phyloP scores from a whole-genome alignment of 2,329 filamentous ascomycete genomes.

The Microcera coccophila region DNA sequence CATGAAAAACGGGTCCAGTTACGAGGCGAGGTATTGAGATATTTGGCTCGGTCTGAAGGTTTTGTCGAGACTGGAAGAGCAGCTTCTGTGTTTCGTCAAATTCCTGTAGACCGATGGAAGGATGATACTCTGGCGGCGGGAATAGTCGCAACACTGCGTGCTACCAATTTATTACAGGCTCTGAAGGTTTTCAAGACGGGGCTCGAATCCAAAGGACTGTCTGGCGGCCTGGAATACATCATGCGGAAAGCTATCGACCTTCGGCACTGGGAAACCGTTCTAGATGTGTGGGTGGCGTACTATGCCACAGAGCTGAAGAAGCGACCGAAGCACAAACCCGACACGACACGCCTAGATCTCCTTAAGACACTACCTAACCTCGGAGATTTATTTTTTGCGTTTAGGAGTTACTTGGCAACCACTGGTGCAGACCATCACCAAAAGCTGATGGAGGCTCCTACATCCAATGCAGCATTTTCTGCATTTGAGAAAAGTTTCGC shows the following conservation, averaged over 20 bases:
- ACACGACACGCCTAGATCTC: conserved; percentile 15
- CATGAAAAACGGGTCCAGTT: conserved; percentile 27
- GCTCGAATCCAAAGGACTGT: conserved; percentile 31
- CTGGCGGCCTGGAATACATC: conserved; percentile 43
- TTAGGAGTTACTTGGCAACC: conserved; percentile 32
- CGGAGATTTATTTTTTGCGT: conserved; percentile 31
- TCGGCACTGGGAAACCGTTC: conserved; percentile 34
- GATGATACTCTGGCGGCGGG: conserved; percentile 38
- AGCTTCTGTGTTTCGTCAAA: conserved; percentile 40
- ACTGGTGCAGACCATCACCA: conserved; percentile 23
- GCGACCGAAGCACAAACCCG: conserved; percentile 6
- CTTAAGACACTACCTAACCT: conserved; percentile 28
- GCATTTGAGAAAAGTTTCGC: conserved; percentile 32
- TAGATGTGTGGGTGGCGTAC: conserved; percentile 38
- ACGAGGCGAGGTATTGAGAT: conserved; percentile 35
- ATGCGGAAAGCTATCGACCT: conserved; percentile 39
- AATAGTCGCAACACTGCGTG: conserved; percentile 40
- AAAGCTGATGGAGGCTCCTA: conserved; percentile 19
- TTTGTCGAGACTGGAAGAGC: conserved; percentile 44
- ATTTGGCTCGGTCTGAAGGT: conserved; percentile 42
- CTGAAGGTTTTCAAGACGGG: conserved; percentile 39
- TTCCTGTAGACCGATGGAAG: conserved; percentile 38
- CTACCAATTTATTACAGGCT: conserved; percentile 38
- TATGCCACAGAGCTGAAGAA: conserved; percentile 17
- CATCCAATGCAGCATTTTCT: conserved; percentile 23